A percentile compares a stretch with the other conserved stretches of the same genome.
Conservation (phyloP, 2,329 filamentous ascomycete genomes). For the Trichoderma gracile region DNA sequence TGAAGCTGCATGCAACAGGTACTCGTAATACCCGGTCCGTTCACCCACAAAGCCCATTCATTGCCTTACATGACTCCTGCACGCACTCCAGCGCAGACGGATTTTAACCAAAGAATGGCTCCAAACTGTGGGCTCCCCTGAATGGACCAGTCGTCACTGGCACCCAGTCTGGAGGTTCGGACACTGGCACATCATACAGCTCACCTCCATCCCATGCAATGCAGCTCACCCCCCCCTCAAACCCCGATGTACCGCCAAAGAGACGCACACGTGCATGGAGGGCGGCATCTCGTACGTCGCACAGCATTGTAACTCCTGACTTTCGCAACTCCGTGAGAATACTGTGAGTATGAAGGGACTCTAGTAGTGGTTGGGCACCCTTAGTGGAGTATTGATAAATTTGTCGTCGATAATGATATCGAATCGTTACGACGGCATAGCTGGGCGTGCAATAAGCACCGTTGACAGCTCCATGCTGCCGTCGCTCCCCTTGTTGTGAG, state of each 20-base stretch:
- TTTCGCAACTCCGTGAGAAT: too few species aligned
- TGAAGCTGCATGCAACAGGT: too few species aligned
- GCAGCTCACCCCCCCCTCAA: neutral
- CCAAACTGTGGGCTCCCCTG: neutral
- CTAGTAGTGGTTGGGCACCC: too few species aligned
- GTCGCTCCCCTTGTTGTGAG: neutral
- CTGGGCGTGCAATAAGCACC: neutral
- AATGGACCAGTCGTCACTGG: neutral
- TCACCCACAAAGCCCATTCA: too few species aligned
- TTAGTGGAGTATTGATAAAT: neutral
- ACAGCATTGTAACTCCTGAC: neutral
- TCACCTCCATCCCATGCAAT: neutral
- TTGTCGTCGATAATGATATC: too few species aligned
- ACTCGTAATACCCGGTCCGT: too few species aligned
- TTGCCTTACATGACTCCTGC: too few species aligned
- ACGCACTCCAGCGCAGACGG: too few species aligned
- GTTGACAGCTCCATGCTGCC: slow-evolving; percentile 4
- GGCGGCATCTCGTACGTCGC: slow-evolving; percentile 3
- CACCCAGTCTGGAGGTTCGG: neutral
- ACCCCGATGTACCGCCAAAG: neutral
- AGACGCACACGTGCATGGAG: neutral
- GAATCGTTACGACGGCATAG: too few species aligned
- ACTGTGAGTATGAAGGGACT: neutral
- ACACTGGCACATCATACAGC: neutral
- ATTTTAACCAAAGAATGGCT: too few species aligned